Percentiles rank a stretch among this genome's conserved stretches.
Conservation (phyloP, 1,284 basidiomycete species). For the Irpex sp. region DNA sequence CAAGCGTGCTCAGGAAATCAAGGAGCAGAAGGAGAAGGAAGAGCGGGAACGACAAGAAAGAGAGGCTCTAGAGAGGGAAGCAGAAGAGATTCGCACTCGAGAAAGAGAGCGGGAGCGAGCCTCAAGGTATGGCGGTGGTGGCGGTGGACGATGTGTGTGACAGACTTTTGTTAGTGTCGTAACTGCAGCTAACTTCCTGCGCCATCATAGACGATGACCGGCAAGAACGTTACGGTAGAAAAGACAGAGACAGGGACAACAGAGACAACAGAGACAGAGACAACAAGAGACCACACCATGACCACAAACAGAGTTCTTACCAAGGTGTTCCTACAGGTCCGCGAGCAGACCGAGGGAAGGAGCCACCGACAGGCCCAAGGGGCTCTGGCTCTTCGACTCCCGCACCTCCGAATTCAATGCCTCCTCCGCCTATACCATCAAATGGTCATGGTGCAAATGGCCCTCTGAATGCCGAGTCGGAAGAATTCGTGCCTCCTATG, state of each 20-base stretch:
- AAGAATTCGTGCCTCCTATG: conserved; percentile 65
- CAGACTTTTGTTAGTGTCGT: conserved; percentile 11
- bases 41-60: conserved; percentile 57
- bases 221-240: conserved; percentile 36
- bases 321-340: conserved; percentile 78
- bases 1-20: conserved; percentile 79
- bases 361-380: conserved; percentile 28
- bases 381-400: conserved; percentile 24
- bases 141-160: conserved; percentile 45
- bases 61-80: conserved; percentile 70
- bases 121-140: conserved; percentile 34
- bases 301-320: conserved; percentile 32
- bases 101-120: conserved; percentile 34
- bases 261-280: conserved; percentile 30
- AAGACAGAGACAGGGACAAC: conserved; percentile 13
- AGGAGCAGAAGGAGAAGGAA: conserved; percentile 60
- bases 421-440: conserved; percentile 40
- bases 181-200: conserved; percentile 7
- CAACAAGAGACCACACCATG: conserved; percentile 19
- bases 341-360: conserved; percentile 64
- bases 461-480: conserved; percentile 29
- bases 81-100: conserved; percentile 58
- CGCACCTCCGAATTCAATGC: conserved; percentile 38
- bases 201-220: conserved; percentile 55
- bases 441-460: conserved; percentile 12